Conservation (phyloP, 805 yeast species). For the Teunomyces panamensis region DNA sequence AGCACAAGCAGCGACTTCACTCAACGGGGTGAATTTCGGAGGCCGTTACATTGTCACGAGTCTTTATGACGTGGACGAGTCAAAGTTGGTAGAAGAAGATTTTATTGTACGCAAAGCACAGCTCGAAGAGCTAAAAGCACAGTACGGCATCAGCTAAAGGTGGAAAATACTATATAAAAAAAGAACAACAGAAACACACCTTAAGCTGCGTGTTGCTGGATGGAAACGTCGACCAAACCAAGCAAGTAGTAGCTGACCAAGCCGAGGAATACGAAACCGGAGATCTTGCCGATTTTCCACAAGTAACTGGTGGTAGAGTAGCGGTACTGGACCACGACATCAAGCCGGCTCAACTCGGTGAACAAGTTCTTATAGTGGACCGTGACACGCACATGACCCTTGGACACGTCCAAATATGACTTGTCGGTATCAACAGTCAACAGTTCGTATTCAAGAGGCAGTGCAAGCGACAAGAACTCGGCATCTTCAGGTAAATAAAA, state of each 20-base stretch:
- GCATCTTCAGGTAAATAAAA: slow-evolving; percentile 90
- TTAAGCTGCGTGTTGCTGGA: slow-evolving; percentile 6
- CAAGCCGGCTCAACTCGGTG: slow-evolving; percentile 60
- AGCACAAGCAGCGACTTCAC: slow-evolving; percentile 48
- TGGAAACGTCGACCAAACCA: slow-evolving; percentile 33
- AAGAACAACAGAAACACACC: too few relatives aligned
- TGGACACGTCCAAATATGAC: slow-evolving; percentile 69
- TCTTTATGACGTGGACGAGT: slow-evolving; percentile 43
- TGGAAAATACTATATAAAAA: neutral
- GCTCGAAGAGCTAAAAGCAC: slow-evolving; percentile 20
- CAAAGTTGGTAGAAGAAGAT: slow-evolving; percentile 26
- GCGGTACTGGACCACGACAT: slow-evolving; percentile 59
- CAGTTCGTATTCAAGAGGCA: slow-evolving; percentile 48
- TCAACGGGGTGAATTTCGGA: slow-evolving; percentile 58
- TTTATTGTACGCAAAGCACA: slow-evolving; percentile 21
- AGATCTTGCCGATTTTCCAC: slow-evolving; percentile 64
- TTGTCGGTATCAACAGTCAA: slow-evolving; percentile 34
- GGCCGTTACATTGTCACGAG: slow-evolving; percentile 57
- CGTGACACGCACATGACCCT: slow-evolving; percentile 76
- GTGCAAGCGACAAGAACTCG: slow-evolving; percentile 48
- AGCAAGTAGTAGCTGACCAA: slow-evolving; percentile 52
- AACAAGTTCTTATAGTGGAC: slow-evolving; percentile 59
- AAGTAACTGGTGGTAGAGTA: slow-evolving; percentile 53
- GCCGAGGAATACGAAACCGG: slow-evolving; percentile 59
- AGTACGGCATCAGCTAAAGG: slow-evolving; percentile 6